Conservation (phyloP, 2,329 filamentous ascomycete genomes). For the Xylariaceae sp. region DNA sequence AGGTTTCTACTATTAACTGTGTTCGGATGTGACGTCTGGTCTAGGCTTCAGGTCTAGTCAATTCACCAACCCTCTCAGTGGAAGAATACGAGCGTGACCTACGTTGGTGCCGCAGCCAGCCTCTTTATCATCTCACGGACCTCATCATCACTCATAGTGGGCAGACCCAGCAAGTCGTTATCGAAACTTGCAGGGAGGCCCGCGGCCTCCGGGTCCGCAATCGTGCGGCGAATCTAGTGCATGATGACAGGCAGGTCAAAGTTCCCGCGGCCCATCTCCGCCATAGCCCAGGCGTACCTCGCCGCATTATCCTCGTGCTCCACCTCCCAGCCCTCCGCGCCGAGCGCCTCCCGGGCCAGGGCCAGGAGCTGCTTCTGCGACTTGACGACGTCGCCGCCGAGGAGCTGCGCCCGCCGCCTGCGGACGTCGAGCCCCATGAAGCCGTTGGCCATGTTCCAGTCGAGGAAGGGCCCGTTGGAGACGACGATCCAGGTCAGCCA, state of each 20-base stretch:
- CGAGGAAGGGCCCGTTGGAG: conserved; percentile 37
- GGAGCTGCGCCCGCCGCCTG: conserved; percentile 26
- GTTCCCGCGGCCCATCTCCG: conserved; percentile 14
- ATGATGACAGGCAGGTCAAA: conserved; percentile 11
- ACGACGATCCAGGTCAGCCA: conserved; percentile 35
- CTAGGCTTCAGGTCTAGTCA: too few relatives aligned
- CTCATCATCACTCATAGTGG: conserved; percentile 16
- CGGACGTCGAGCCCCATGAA: conserved; percentile 33
- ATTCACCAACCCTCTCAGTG: too few relatives aligned
- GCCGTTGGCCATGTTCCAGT: conserved; percentile 33
- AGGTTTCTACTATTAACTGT: too few relatives aligned
- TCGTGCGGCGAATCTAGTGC: conserved; percentile 14
- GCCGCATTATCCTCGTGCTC: conserved; percentile 10
- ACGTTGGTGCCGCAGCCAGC: background rate
- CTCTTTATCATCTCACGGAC: conserved; percentile 13
- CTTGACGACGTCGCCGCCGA: conserved; percentile 35
- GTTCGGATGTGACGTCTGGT: too few relatives aligned
- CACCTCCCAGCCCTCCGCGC: conserved; percentile 15
- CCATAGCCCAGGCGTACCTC: conserved; percentile 12
- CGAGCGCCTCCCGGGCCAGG: background rate
- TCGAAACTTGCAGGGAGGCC: conserved; percentile 9
- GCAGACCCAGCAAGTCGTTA: conserved; percentile 17
- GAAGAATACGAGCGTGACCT: too few relatives aligned
- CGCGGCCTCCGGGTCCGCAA: conserved; percentile 11
- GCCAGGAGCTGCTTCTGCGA: conserved; percentile 31